Evolutionary conservation across 2,329 filamentous ascomycete species (phyloP).

Genomic region (Monosporascus sp.): DNA sequence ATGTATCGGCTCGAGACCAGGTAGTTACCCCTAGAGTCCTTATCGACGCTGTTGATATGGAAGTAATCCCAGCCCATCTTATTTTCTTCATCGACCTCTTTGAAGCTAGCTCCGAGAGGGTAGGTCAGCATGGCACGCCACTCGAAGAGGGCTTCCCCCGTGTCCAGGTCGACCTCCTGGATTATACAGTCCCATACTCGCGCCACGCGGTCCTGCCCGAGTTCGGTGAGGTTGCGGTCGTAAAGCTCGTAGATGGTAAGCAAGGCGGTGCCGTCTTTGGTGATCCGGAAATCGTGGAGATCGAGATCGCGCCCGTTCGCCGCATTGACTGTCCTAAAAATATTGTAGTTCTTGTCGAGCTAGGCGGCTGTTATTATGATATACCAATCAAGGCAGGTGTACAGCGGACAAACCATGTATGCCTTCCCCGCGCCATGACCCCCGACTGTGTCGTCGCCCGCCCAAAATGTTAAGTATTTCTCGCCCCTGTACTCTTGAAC

Average conservation of each 20-base stretch:
- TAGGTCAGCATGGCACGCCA: slow-evolving; percentile 29
- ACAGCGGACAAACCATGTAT: slow-evolving; percentile 34
- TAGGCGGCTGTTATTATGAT: slow-evolving; percentile 3
- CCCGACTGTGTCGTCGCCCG: slow-evolving; percentile 39
- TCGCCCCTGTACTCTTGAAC: slow-evolving; percentile 38
- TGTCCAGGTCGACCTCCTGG: slow-evolving; percentile 41
- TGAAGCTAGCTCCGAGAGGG: slow-evolving; percentile 11
- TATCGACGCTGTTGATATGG: slow-evolving; percentile 50
- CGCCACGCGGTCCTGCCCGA: slow-evolving; percentile 29
- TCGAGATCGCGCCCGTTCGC: slow-evolving; percentile 33
- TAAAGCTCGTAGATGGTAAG: slow-evolving; percentile 32
- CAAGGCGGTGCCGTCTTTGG: slow-evolving; percentile 30
- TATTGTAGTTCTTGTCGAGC: slow-evolving; percentile 24
- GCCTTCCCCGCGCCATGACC: slow-evolving; percentile 42
- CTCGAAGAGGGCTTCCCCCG: slow-evolving; percentile 36
- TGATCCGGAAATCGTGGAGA: slow-evolving; percentile 34
- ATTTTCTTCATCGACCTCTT: slow-evolving; percentile 33
- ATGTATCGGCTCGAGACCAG: slow-evolving; percentile 37
- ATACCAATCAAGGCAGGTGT: neutral
- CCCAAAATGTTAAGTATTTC: slow-evolving; percentile 43
- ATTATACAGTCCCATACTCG: slow-evolving; percentile 39
- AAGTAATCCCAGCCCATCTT: slow-evolving; percentile 46
- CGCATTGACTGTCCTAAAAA: slow-evolving; percentile 31
- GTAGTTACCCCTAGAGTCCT: slow-evolving; percentile 39
- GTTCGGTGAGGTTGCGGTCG: slow-evolving; percentile 30